Percentiles rank a stretch among this genome's conserved stretches.
phyloP scores from a whole-genome alignment of 2,329 filamentous ascomycete genomes.

The Magnaporthiopsis incrustans region DNA sequence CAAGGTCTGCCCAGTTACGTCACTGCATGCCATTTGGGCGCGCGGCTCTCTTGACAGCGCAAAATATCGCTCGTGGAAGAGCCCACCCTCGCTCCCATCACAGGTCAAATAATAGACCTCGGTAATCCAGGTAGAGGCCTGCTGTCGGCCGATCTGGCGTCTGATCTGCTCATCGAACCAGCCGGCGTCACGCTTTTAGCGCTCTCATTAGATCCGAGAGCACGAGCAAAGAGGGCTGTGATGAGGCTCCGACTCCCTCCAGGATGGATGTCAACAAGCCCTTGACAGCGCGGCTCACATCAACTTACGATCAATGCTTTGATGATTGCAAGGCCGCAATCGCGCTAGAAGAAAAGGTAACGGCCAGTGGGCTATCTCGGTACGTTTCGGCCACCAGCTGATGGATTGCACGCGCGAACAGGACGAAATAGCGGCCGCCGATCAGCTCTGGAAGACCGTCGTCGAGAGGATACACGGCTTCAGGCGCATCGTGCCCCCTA shows the following conservation, averaged over 20 bases:
- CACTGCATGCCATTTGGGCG: neutral
- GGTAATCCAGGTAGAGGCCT: neutral
- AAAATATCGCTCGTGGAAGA: neutral
- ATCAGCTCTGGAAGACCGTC: constrained; percentile 4
- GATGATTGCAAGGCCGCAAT: constrained; percentile 3
- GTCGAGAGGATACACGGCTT: constrained; percentile 2
- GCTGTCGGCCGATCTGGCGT: no score
- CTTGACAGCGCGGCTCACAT: constrained; percentile 1
- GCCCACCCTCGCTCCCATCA: neutral
- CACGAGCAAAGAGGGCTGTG: neutral
- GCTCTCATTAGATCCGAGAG: neutral
- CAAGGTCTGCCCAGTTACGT: neutral
- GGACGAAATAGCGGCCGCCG: constrained; percentile 2
- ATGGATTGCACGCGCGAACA: neutral
- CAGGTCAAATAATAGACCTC: neutral
- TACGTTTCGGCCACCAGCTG: neutral
- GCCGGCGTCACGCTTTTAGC: neutral
- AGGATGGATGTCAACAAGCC: constrained; percentile 4
- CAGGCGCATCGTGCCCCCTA: neutral
- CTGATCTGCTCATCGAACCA: neutral
- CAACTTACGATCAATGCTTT: constrained; percentile 8
- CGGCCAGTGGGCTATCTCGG: neutral
- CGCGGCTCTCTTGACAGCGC: neutral
- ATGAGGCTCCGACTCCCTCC: neutral
- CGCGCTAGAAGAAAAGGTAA: constrained; percentile 4